phyloP scores from a whole-genome alignment of 2,329 filamentous ascomycete species.

The Clarireedia hainanense region DNA sequence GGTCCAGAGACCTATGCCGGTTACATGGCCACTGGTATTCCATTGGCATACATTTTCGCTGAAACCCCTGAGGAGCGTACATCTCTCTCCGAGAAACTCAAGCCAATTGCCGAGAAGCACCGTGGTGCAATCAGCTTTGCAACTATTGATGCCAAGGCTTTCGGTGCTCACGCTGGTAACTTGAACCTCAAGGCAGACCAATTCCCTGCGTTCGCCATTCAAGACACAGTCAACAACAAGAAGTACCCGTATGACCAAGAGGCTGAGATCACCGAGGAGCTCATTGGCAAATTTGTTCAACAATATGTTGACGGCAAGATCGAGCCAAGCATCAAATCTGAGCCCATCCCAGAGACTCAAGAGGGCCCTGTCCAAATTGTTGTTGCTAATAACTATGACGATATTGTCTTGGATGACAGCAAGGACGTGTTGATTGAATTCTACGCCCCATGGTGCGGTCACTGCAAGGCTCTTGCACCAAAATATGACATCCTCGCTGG shows the following conservation, averaged over 20 bases:
- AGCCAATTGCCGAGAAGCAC: conserved; percentile 81
- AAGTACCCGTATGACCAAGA: conserved; percentile 93
- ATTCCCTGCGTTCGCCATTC: conserved; percentile 97
- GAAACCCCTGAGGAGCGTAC: conserved; percentile 86
- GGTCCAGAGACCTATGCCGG: conserved; percentile 92
- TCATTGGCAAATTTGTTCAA: conserved; percentile 75
- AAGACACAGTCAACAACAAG: conserved; percentile 89
- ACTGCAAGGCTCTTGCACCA: conserved; percentile 97
- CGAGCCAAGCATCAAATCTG: conserved; percentile 95
- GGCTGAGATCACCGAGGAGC: conserved; percentile 60
- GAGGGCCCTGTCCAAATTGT: conserved; percentile 81
- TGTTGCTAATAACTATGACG: conserved; percentile 89
- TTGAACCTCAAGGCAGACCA: conserved; percentile 92
- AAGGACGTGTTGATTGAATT: conserved; percentile 98
- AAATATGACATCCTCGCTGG: conserved; percentile 89
- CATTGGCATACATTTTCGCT: conserved; percentile 95
- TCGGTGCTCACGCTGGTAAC: conserved; percentile 92
- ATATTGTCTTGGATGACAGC: conserved; percentile 82
- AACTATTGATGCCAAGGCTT: conserved; percentile 90
- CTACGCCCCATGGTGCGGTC: conserved; percentile 98
- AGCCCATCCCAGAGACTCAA: conserved; percentile 89
- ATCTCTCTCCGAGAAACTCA: conserved; percentile 67
- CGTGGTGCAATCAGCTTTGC: conserved; percentile 96
- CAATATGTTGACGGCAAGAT: conserved; percentile 82
- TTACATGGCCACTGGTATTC: conserved; percentile 90